Evolutionary conservation across 768 basidiomycete species (phyloP).

Genomic region (Leccinum rimulosum): DNA sequence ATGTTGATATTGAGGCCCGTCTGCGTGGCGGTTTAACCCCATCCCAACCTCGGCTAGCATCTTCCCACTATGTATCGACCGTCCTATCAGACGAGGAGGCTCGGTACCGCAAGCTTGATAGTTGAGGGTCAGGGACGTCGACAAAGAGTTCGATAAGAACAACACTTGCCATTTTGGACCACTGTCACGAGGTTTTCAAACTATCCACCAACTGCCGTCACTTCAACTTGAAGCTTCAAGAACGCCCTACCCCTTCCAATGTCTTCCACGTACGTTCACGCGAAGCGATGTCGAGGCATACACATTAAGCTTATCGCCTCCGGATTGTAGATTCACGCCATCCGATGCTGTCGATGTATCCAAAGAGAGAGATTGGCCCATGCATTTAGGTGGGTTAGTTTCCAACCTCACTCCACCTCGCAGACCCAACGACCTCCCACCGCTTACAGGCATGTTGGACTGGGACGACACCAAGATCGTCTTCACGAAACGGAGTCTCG

Average conservation of each 20-base stretch:
- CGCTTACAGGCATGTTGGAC: conserved; percentile 64
- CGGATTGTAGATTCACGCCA: conserved; percentile 51
- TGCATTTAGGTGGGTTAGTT: conserved; percentile 51
- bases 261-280: conserved; percentile 26
- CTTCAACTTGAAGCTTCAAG: neutral
- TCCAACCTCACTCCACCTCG: neutral
- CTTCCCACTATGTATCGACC: neutral
- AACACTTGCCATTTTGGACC: conserved; percentile 7
- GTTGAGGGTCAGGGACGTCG: neutral
- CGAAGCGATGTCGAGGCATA: neutral
- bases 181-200: neutral
- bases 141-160: neutral
- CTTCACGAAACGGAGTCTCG: conserved; percentile 72
- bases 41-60: neutral
- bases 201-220: neutral
- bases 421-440: neutral
- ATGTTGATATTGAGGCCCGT: neutral
- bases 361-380: conserved; percentile 73
- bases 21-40: neutral
- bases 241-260: conserved; percentile 2
- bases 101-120: neutral
- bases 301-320: neutral
- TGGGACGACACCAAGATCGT: conserved; percentile 77
- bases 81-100: neutral
- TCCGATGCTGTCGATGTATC: conserved; percentile 53